Conservation (phyloP, 805 yeast genomes). For the Candida railenensis region DNA sequence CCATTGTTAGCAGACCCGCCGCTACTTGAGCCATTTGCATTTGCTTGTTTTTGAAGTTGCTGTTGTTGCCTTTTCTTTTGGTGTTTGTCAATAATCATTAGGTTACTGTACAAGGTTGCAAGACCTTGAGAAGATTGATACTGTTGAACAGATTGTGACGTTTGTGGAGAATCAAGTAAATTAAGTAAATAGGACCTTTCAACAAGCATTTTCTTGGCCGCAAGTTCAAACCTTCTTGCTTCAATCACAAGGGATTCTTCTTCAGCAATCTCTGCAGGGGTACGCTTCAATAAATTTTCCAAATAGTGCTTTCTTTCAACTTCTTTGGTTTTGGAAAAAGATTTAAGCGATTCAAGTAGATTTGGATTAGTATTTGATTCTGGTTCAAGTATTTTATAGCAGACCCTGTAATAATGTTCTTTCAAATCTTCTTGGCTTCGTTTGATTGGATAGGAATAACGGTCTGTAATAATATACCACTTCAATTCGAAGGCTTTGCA, state of each 20-base stretch:
- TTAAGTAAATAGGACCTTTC: constrained; percentile 81
- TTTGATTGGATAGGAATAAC: constrained; percentile 36
- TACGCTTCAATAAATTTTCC: constrained; percentile 70
- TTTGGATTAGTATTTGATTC: constrained; percentile 41
- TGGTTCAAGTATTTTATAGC: constrained; percentile 49
- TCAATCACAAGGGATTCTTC: constrained; percentile 93
- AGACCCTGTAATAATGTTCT: constrained; percentile 72
- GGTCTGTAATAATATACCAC: constrained; percentile 66
- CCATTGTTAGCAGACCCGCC: constrained; percentile 10
- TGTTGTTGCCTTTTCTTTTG: constrained; percentile 54
- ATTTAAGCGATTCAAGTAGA: constrained; percentile 58
- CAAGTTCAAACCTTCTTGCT: constrained; percentile 86
- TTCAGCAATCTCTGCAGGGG: constrained; percentile 97
- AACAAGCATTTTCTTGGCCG: constrained; percentile 81
- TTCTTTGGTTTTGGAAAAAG: constrained; percentile 72
- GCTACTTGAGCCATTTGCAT: background rate
- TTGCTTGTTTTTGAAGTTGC: constrained; percentile 18
- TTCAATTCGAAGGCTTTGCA: constrained; percentile 62
- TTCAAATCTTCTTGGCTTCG: constrained; percentile 77
- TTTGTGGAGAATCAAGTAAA: constrained; percentile 82
- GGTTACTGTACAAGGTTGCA: constrained; percentile 76
- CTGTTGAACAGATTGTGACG: constrained; percentile 70
- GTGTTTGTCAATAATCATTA: constrained; percentile 67
- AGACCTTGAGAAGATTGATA: constrained; percentile 85
- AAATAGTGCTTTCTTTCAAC: constrained; percentile 77